Evolutionary conservation across 176 grass and related monocot genomes (phyloP), one percentile per base, ranked within the genome.

Genomic region (Eleusine coracana): DNA sequence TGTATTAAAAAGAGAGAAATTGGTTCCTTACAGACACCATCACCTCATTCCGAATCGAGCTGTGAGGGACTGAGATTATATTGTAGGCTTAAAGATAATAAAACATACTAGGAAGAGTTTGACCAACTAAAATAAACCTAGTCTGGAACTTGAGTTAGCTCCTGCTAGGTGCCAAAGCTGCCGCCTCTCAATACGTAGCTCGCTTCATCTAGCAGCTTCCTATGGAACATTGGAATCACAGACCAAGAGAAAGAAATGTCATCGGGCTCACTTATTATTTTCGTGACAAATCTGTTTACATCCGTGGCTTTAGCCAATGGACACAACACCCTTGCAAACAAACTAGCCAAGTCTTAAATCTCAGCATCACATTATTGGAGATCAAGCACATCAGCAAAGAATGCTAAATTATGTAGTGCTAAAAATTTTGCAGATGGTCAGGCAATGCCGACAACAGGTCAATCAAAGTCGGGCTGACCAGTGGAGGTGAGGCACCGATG

Each of bases 401-500:
- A 38, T 69, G 28, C n/a, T 34, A 65, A 54, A 71, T 88, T 36
- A 63, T 82, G 55, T 76, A 10, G 1, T 72, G 21, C 5, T 70
- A 14, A 25, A 25, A 50, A 23, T 10, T 75, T 58, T 15, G 54
- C 20, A 49, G 21, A 68, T 87, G 44, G 29, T 49, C 11, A n/a
- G 6, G 46, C 27, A 70, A 21, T 61, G 31, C 16, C 8, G n/a
- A 72, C 6, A 14, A 15, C 48, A 85, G 25, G 69, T 88, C 87
- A 93, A 70, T 83, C 87, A 58, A 99, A 96, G 67, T 99, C 87
- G 4, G 96, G 93, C 17, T 99, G 96, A 73, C 87, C 93, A 27
- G 96, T 96, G 29, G 96, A 96, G 7, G 93, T 96, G 23, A 96
- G 87, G 61, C 92, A 95, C 3, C 96, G 91, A 76, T 99, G 93